Percentiles rank a stretch among this genome's conserved stretches.
Evolutionary conservation across 2,329 filamentous ascomycete genomes (phyloP).

Genomic region (Aureobasidium sp.): DNA sequence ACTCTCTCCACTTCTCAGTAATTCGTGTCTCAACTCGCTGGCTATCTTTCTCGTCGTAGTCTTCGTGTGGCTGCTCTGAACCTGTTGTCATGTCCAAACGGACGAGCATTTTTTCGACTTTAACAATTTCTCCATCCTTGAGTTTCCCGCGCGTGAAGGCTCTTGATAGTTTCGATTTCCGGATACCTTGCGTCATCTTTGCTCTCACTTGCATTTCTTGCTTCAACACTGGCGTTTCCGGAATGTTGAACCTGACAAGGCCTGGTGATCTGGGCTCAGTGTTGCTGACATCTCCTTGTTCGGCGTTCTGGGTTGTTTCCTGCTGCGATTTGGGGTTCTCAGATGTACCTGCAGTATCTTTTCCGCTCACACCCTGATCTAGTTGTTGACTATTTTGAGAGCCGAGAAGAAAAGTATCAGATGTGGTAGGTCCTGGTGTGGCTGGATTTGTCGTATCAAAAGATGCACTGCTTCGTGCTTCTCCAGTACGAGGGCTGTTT

Average conservation of each 20-base stretch:
- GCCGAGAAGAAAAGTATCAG: constrained; percentile 4
- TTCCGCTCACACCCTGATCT: not conserved
- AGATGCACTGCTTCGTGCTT: constrained; percentile 1
- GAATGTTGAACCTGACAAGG: constrained; percentile 37
- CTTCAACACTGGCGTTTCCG: constrained; percentile 31
- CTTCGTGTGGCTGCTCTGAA: constrained; percentile 46
- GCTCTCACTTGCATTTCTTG: constrained; percentile 33
- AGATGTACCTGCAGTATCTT: not conserved
- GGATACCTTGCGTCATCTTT: constrained; percentile 33
- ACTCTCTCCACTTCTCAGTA: constrained; percentile 60
- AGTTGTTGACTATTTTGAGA: not conserved
- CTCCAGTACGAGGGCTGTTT: not conserved
- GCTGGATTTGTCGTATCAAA: not conserved
- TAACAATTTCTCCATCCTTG: constrained; percentile 55
- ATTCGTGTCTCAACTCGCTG: constrained; percentile 51
- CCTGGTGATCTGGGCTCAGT: not conserved
- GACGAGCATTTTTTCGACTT: constrained; percentile 63
- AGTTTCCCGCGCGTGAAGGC: constrained; percentile 34
- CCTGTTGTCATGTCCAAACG: constrained; percentile 45
- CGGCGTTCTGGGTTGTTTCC: not conserved
- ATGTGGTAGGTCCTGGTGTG: constrained; percentile 1
- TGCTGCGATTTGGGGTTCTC: not conserved
- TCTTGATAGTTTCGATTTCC: constrained; percentile 25
- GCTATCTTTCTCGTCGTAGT: constrained; percentile 58
- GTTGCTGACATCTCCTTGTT: not conserved